Evolutionary conservation across 345 rosid genomes (phyloP), one percentile per base, ranked within the genome.

Genomic region (Iberis pinnata): DNA sequence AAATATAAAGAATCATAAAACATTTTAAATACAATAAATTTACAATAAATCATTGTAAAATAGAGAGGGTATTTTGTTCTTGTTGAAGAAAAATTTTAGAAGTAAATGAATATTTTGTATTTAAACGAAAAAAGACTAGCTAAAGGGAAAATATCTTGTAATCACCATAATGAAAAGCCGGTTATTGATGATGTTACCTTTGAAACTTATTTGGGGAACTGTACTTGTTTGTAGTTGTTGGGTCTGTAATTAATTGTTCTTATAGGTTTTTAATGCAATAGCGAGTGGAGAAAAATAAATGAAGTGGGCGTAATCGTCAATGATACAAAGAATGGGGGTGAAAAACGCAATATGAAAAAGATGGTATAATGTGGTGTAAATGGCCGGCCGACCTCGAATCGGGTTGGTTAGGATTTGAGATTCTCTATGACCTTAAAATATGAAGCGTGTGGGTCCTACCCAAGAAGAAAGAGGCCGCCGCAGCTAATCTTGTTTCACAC

Each of bases 401-500:
- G 25, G 70, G 67, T 46, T 77, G 70, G 82, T 73, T 59, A 56
- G 15, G 56, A 38, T 51, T n/a, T 18, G 50, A 64, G 80, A 75
- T 61, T 76, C 79, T 69, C 69, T 70, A 73, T 68, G 78, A 64
- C 68, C 57, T 49, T 40, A 50, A 2, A 50, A 2, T 50, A 2
- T 51, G 56, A 60, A 60, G 35, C 56, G 54, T 19, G 60, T 51
- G 75, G 95, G 70, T 20, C 81, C 80, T 60, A 49, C 49, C n/a
- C 9, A 0, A 16, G 36, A 52, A 70, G 10, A 70, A 73, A 74
- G 87, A 87, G 67, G 85, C 84, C 80, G 76, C 75, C 68, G 31
- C 57, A 54, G 52, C 43, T 47, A 53, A 60, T 46, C 61, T 60
- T 58, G 58, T 56, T 76, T 82, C 75, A 82, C 89, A 77, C 77